A percentile compares a stretch with the other conserved stretches of the same genome.
Conservation (phyloP, 208 protist genomes). For the Herpetomonas tarakana region DNA sequence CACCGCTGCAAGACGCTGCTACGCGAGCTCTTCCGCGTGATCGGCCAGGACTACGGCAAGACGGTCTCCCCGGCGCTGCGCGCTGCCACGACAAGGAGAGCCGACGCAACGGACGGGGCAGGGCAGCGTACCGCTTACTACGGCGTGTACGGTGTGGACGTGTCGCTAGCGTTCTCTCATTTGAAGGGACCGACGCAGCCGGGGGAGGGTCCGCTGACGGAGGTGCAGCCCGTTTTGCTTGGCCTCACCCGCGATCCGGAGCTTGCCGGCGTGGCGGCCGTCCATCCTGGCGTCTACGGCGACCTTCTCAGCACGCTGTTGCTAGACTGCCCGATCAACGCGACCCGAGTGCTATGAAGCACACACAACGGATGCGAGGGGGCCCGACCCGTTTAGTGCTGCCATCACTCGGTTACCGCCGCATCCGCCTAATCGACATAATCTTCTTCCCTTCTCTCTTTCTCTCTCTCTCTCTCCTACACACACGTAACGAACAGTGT, state of each 20-base stretch:
- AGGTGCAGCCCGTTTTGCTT: background rate
- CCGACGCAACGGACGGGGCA: too few relatives aligned
- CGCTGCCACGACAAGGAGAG: background rate
- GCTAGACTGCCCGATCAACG: background rate
- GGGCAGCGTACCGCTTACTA: too few relatives aligned
- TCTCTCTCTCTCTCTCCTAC: too few relatives aligned
- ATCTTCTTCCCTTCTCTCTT: too few relatives aligned
- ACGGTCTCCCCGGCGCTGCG: background rate
- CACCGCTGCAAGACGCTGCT: background rate
- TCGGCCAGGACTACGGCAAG: background rate
- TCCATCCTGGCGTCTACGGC: background rate
- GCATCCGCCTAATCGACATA: too few relatives aligned
- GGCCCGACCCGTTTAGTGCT: too few relatives aligned
- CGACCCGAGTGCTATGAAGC: background rate
- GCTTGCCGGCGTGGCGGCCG: background rate
- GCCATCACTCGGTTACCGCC: too few relatives aligned
- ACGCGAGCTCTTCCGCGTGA: background rate
- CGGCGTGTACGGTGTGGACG: background rate
- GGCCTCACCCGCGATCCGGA: background rate
- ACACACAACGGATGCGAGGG: too few relatives aligned
- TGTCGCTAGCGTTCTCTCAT: background rate
- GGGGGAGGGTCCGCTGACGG: background rate
- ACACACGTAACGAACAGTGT: too few relatives aligned
- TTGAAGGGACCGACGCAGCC: background rate
- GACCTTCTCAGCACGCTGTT: background rate